A percentile compares a stretch with the other conserved stretches of the same genome.
Conservation (phyloP, 805 yeast species). For the Spathaspora hagerdaliae region DNA sequence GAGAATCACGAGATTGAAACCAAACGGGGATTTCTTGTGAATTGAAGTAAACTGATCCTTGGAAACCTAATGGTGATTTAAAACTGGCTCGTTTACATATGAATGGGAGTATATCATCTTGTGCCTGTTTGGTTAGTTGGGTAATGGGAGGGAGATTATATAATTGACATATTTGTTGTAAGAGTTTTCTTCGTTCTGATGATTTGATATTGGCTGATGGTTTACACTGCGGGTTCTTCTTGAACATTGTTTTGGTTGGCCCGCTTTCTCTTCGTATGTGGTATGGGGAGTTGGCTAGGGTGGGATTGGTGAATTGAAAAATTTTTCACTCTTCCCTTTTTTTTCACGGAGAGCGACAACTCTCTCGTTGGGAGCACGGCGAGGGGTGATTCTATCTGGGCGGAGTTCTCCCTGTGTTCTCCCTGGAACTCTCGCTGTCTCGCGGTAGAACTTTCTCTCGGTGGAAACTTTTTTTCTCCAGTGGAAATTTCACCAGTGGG, state of each 20-base stretch:
- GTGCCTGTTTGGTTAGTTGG: constrained; percentile 37
- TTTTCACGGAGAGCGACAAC: no score
- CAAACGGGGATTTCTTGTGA: constrained; percentile 66
- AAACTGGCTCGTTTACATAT: constrained; percentile 61
- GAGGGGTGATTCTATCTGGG: no score
- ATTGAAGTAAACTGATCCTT: constrained; percentile 65
- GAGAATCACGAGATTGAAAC: constrained; percentile 58
- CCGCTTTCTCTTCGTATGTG: background rate
- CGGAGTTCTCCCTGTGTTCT: no score
- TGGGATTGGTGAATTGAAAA: no score
- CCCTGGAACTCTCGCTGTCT: no score
- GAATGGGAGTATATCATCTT: constrained; percentile 43
- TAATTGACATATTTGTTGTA: constrained; percentile 37
- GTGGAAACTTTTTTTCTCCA: no score
- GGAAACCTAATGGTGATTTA: constrained; percentile 45
- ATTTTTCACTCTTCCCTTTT: no score
- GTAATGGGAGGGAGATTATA: constrained; percentile 36
- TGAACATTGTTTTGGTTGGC: constrained; percentile 38
- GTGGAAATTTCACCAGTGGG: no score
- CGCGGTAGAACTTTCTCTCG: no score
- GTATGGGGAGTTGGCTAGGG: no score
- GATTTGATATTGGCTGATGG: constrained; percentile 76
- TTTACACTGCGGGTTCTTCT: constrained; percentile 57
- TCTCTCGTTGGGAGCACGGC: no score
- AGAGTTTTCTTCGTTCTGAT: constrained; percentile 66